phyloP scores from a whole-genome alignment of 2,329 filamentous ascomycete genomes.

The Paramyrothecium sp. region DNA sequence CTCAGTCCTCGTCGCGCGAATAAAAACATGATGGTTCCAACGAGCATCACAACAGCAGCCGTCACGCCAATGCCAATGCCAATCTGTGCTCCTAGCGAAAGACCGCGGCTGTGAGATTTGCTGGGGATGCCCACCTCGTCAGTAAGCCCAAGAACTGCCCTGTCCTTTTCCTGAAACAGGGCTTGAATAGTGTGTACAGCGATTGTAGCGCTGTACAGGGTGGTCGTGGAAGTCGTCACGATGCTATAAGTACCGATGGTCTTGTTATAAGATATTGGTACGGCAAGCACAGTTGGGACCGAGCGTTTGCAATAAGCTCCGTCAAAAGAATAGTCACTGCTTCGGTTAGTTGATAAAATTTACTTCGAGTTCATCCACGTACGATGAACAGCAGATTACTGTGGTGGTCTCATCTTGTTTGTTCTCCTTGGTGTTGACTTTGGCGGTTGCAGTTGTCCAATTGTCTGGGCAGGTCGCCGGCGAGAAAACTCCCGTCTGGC shows the following conservation, averaged over 20 bases:
- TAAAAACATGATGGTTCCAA: constrained; percentile 22
- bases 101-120: constrained; percentile 8
- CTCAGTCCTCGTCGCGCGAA: constrained; percentile 19
- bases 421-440: constrained; percentile 23
- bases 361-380: constrained; percentile 16
- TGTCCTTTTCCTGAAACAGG: constrained; percentile 35
- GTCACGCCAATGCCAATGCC: constrained; percentile 32
- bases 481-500: constrained; percentile 36
- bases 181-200: constrained; percentile 35
- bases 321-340: constrained; percentile 32
- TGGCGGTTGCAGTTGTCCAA: constrained; percentile 37
- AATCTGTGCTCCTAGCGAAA: constrained; percentile 29
- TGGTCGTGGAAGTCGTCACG: constrained; percentile 32
- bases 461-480: constrained; percentile 37
- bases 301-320: constrained; percentile 31
- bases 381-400: constrained; percentile 40
- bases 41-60: constrained; percentile 23
- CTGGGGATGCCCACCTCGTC: constrained; percentile 28
- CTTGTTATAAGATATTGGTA: constrained; percentile 33
- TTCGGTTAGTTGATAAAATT: constrained; percentile 11
- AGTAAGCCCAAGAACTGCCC: constrained; percentile 27
- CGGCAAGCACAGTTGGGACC: constrained; percentile 32
- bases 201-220: constrained; percentile 33
- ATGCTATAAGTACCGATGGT: constrained; percentile 32
- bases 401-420: constrained; percentile 32